Evolutionary conservation across 1,139 yeast species (phyloP), one percentile per base, ranked within the genome.

Genomic region (Magnusiomyces tetraspermus): DNA sequence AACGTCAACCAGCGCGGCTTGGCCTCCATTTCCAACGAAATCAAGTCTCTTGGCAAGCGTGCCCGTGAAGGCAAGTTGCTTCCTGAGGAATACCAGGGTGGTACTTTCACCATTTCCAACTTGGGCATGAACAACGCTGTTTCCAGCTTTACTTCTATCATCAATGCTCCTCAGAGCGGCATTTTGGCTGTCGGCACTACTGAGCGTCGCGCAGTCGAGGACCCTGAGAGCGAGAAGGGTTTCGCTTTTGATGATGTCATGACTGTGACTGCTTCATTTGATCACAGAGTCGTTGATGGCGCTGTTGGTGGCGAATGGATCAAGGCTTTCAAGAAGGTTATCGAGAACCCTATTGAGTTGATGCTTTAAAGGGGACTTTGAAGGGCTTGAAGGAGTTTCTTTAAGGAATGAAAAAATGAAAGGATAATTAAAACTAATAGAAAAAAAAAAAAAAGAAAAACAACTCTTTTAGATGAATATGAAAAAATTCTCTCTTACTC

Each of bases 11-110:
- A 83, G 60, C 87, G 85, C 77, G 98, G 98, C 46, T 79, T 92
- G 59, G 79, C 83, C 51, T 65, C 81, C 45, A 92, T 92, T 67
- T 90, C 97, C 46, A 71, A 72, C 59, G 89, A 85, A 70, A 80
- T 88, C 65, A 92, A 92, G 77, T 96, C 85, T 64, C 79, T 92
- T 64, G 98, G 96, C 64, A 86, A 87, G 78, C 88, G 94, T 74
- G 98, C 98, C 59, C 89, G 92, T 74, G 88, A 79, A 58, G 90
- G 89, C 73, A 92, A 90, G 77, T 82, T 92, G 69, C 69, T 74
- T 61, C 98, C 98, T 59, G 95, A 88, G 71, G 98, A 92, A 75
- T 94, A 85, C 82, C 96, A 88, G 78, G 99, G 99, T 65, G 99
- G 99, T 68, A 90, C 98, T 63, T 87, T 92, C 71, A 88, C 97